phyloP scores from a whole-genome alignment of 192 early-diverging fungal genomes.

The Hyaloraphidium curvatum region DNA sequence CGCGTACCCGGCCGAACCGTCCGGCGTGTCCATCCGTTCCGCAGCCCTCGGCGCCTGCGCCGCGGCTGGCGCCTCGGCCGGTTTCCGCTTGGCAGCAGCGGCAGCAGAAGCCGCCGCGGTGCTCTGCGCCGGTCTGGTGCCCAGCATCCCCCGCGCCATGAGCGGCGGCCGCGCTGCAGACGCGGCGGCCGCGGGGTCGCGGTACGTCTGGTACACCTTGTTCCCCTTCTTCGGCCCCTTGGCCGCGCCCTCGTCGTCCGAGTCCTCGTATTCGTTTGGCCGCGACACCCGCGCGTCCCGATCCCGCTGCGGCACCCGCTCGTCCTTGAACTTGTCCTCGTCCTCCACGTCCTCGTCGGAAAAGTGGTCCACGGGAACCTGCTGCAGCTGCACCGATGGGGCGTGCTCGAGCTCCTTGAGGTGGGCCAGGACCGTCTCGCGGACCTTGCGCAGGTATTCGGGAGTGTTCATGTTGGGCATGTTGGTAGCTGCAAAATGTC shows the following conservation, averaged over 20 bases:
- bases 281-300: not conserved
- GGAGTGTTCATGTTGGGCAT: conserved; percentile 73
- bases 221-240: not conserved
- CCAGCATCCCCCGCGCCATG: too few species aligned
- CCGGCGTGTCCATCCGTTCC: too few species aligned
- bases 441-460: conserved; percentile 62
- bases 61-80: too few species aligned
- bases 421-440: conserved; percentile 32
- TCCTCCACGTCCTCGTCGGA: conserved; percentile 7
- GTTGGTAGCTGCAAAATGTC: too few species aligned
- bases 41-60: too few species aligned
- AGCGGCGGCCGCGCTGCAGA: too few species aligned
- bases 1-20: too few species aligned
- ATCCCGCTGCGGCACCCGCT: not conserved
- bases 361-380: conserved; percentile 32
- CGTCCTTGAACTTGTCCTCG: not conserved
- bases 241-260: conserved; percentile 10
- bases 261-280: conserved; percentile 8
- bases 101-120: too few species aligned
- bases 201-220: conserved; percentile 20
- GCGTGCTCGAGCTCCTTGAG: conserved; percentile 47
- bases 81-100: too few species aligned
- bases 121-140: too few species aligned
- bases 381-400: conserved; percentile 71
- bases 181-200: not conserved